Percentiles rank a stretch among this genome's conserved stretches.
Evolutionary conservation across 2,329 filamentous ascomycete genomes (phyloP).

Genomic region (Penicillium frequentans): DNA sequence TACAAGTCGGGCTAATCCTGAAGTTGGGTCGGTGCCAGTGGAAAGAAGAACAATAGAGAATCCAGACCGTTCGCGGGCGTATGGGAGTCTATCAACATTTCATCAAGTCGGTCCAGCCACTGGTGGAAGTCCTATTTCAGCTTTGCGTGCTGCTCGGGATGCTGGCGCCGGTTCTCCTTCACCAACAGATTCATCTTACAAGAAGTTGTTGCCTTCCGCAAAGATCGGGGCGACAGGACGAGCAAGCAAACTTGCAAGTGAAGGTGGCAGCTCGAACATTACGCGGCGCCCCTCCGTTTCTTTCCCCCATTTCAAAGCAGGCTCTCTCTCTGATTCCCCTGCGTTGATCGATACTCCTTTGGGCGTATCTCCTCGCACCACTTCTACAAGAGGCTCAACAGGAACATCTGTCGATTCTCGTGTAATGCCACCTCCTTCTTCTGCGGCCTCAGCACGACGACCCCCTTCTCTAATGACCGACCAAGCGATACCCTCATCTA

Average conservation of each 20-base stretch:
- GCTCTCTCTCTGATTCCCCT: slow-evolving; percentile 88
- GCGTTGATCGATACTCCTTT: slow-evolving; percentile 51
- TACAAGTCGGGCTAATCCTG: slow-evolving; percentile 38
- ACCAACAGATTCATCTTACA: slow-evolving; percentile 51
- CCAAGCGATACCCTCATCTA: slow-evolving; percentile 62
- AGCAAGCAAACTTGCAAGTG: slow-evolving; percentile 41
- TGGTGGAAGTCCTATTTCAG: slow-evolving; percentile 84
- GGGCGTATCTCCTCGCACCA: slow-evolving; percentile 55
- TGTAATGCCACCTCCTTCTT: slow-evolving; percentile 39
- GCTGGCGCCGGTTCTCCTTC: slow-evolving; percentile 50
- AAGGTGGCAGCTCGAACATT: slow-evolving; percentile 49
- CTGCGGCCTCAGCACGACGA: slow-evolving; percentile 39
- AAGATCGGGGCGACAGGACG: slow-evolving; percentile 31
- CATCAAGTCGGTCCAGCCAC: slow-evolving; percentile 71
- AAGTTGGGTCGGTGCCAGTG: slow-evolving; percentile 75
- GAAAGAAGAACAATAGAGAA: slow-evolving; percentile 51
- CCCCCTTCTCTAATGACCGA: slow-evolving; percentile 59
- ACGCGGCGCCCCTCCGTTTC: slow-evolving; percentile 78
- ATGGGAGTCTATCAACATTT: slow-evolving; percentile 87
- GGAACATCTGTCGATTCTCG: slow-evolving; percentile 42
- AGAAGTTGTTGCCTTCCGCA: slow-evolving; percentile 46
- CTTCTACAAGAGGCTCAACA: slow-evolving; percentile 41
- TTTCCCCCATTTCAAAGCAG: slow-evolving; percentile 95
- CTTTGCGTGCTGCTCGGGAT: slow-evolving; percentile 69
- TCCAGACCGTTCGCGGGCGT: slow-evolving; percentile 72